phyloP scores from a whole-genome alignment of 2,329 filamentous ascomycete species.

The Emergomyces orientalis region DNA sequence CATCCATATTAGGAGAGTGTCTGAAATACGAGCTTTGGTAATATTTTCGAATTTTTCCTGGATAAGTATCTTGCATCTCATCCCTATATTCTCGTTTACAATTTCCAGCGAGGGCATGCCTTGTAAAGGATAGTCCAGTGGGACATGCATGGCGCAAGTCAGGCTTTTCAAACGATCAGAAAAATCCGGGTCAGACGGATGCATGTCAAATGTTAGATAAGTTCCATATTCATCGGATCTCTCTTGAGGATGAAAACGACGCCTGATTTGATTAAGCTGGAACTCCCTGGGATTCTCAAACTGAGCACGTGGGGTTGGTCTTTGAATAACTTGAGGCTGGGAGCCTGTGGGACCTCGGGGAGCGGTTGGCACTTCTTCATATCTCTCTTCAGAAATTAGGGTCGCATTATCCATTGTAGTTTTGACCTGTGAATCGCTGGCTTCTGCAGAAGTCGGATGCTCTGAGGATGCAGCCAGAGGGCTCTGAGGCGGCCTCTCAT shows the following conservation, averaged over 20 bases:
- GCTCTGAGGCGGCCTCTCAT: slow-evolving; percentile 29
- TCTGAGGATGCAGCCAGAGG: slow-evolving; percentile 12
- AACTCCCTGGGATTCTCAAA: slow-evolving; percentile 60
- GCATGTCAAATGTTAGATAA: slow-evolving; percentile 54
- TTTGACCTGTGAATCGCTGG: slow-evolving; percentile 10
- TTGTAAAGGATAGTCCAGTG: slow-evolving; percentile 50
- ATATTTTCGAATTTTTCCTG: slow-evolving; percentile 63
- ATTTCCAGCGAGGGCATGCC: slow-evolving; percentile 52
- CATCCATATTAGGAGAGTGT: slow-evolving; percentile 56
- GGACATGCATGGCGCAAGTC: slow-evolving; percentile 59
- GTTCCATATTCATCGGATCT: slow-evolving; percentile 42
- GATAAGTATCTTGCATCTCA: slow-evolving; percentile 66
- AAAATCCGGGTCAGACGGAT: slow-evolving; percentile 73
- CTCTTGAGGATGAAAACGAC: slow-evolving; percentile 51
- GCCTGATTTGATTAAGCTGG: slow-evolving; percentile 62
- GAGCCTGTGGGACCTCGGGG: slow-evolving; percentile 30
- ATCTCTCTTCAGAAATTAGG: slow-evolving; percentile 15
- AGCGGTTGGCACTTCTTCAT: background rate
- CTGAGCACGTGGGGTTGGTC: slow-evolving; percentile 58
- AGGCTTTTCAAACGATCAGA: slow-evolving; percentile 65
- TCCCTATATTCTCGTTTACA: slow-evolving; percentile 59
- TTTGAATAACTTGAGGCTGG: slow-evolving; percentile 38
- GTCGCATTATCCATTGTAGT: slow-evolving; percentile 16
- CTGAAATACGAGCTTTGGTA: slow-evolving; percentile 42
- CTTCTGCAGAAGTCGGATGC: slow-evolving; percentile 11